Evolutionary conservation across 2,329 filamentous ascomycete species (phyloP).

Genomic region (Epicoccum sorghinum): DNA sequence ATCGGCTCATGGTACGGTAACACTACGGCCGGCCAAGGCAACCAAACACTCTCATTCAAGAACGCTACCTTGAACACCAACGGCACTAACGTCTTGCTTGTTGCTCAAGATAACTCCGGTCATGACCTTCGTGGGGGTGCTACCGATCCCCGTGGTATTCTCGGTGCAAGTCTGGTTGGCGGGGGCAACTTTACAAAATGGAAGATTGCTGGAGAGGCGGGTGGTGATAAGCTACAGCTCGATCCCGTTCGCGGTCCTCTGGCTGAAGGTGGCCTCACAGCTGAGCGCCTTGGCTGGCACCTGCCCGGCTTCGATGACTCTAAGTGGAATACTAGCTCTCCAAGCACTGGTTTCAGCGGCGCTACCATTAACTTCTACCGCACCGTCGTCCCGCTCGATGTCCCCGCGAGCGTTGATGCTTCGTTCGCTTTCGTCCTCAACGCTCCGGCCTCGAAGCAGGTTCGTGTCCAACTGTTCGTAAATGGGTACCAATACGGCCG

Average conservation of each 20-base stretch:
- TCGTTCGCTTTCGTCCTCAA: slow-evolving; percentile 62
- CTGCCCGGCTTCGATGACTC: slow-evolving; percentile 62
- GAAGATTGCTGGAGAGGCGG: slow-evolving; percentile 65
- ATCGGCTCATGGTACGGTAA: slow-evolving; percentile 63
- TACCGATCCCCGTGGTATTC: slow-evolving; percentile 59
- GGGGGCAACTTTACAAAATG: slow-evolving; percentile 57
- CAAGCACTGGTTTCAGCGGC: slow-evolving; percentile 51
- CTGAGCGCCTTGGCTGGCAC: slow-evolving; percentile 65
- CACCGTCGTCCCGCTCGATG: slow-evolving; percentile 57
- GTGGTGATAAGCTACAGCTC: slow-evolving; percentile 55
- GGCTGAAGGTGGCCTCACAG: slow-evolving; percentile 65
- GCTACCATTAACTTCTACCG: slow-evolving; percentile 64
- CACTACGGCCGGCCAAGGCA: slow-evolving; percentile 46
- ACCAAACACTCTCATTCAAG: slow-evolving; percentile 57
- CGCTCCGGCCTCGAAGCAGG: slow-evolving; percentile 51
- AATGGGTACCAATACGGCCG: slow-evolving; percentile 70
- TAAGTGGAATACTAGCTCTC: slow-evolving; percentile 49
- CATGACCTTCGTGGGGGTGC: slow-evolving; percentile 61
- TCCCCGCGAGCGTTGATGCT: slow-evolving; percentile 61
- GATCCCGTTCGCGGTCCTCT: slow-evolving; percentile 63
- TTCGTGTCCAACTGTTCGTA: slow-evolving; percentile 65
- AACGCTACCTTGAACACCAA: slow-evolving; percentile 54
- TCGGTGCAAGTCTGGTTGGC: slow-evolving; percentile 58
- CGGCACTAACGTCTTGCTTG: slow-evolving; percentile 56
- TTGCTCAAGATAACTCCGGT: slow-evolving; percentile 66